Percentiles rank a stretch among this genome's conserved stretches.
Conservation (phyloP, 2,329 filamentous ascomycete species). For the Exserohilum rostratum region DNA sequence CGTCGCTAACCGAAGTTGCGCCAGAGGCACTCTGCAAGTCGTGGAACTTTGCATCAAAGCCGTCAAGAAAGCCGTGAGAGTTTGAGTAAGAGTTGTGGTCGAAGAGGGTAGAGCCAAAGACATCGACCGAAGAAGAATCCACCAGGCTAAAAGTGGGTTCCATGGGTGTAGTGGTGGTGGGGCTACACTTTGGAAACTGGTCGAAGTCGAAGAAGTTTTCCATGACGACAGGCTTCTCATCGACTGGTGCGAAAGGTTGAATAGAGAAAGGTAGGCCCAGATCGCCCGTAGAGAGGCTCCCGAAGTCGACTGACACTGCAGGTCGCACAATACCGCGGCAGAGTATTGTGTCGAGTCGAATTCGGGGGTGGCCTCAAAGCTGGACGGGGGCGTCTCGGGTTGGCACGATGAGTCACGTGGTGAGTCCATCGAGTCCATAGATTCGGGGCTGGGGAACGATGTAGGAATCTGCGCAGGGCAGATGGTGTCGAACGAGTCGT, state of each 20-base stretch:
- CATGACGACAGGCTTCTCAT: slow-evolving; percentile 46
- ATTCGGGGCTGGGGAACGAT: slow-evolving; percentile 45
- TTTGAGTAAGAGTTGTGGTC: slow-evolving; percentile 34
- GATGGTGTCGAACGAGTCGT: slow-evolving; percentile 37
- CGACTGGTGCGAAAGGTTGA: slow-evolving; percentile 46
- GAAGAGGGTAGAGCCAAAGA: slow-evolving; percentile 45
- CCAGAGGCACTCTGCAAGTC: slow-evolving; percentile 55
- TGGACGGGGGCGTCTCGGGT: slow-evolving; percentile 49
- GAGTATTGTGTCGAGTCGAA: slow-evolving; percentile 99
- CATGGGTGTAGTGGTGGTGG: slow-evolving; percentile 22
- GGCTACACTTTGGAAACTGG: slow-evolving; percentile 44
- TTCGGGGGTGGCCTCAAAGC: slow-evolving; percentile 58
- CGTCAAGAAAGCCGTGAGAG: slow-evolving; percentile 46
- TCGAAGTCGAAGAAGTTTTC: slow-evolving; percentile 50
- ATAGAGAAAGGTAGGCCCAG: slow-evolving; percentile 45
- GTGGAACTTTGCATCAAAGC: slow-evolving; percentile 50
- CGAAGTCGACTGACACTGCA: slow-evolving; percentile 94
- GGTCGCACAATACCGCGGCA: slow-evolving; percentile 99
- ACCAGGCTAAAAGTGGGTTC: slow-evolving; percentile 39
- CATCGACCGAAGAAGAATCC: slow-evolving; percentile 40
- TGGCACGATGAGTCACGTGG: slow-evolving; percentile 46
- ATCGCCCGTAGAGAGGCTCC: slow-evolving; percentile 39
- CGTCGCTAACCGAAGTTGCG: slow-evolving; percentile 57
- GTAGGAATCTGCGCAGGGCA: slow-evolving; percentile 44
- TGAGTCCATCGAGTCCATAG: slow-evolving; percentile 49